Percentiles rank a stretch among this genome's conserved stretches.
These are phyloP conservation scores for Arthrobotrys megalospora DNA, from an alignment of 2,329 filamentous ascomycete species.

Conservation along the genomic window DNA sequence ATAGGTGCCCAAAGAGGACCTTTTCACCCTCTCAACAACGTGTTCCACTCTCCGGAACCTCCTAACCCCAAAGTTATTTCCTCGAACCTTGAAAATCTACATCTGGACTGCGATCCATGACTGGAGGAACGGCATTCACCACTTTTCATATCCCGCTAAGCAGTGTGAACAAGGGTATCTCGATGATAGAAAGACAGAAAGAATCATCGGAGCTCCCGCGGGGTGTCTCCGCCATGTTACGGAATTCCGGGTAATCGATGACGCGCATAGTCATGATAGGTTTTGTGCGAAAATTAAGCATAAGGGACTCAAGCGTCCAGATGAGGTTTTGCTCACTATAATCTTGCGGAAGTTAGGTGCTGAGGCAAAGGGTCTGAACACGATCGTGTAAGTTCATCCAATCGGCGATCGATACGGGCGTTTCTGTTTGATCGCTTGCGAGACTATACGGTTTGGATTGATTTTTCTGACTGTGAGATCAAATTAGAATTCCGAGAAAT, in stretches of 20 bases:
- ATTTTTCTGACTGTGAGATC: background rate
- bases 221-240: background rate
- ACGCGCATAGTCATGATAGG: background rate
- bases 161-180: conserved; percentile 14
- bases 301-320: background rate
- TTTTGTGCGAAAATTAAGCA: background rate
- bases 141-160: background rate
- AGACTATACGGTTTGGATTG: too few species aligned
- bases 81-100: background rate
- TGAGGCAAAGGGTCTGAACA: background rate
- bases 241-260: background rate
- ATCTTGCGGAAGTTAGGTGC: background rate
- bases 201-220: background rate
- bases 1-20: background rate
- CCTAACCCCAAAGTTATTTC: background rate
- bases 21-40: background rate
- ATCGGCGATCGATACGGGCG: background rate
- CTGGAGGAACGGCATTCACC: background rate
- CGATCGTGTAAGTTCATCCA: background rate
- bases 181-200: background rate
- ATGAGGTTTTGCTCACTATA: background rate
- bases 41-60: background rate
- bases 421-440: background rate
- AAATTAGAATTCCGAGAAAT: background rate
- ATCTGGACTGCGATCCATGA: background rate